A percentile compares a stretch with the other conserved stretches of the same genome.
Evolutionary conservation across 2,329 filamentous ascomycete genomes (phyloP).

Genomic region (Cladorrhinum sp.): DNA sequence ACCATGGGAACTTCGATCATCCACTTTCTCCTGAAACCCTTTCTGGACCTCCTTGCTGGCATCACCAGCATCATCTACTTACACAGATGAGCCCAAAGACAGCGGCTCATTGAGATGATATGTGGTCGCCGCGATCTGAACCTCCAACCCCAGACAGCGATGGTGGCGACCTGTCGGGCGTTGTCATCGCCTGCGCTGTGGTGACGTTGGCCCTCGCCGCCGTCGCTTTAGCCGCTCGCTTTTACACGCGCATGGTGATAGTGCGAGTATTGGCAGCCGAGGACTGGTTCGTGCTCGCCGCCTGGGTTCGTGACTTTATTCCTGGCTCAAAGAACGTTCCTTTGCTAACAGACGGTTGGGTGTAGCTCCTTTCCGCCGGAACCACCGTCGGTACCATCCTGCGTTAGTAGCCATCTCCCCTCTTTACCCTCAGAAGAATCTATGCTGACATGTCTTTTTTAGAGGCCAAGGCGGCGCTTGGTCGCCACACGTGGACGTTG

Average conservation of each 20-base stretch:
- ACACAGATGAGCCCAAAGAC: too few relatives aligned
- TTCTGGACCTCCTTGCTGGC: too few relatives aligned
- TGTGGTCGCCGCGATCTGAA: neutral
- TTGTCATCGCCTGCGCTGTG: neutral
- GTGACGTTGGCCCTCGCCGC: neutral
- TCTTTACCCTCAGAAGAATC: too few relatives aligned
- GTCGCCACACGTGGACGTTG: neutral
- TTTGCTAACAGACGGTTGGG: too few relatives aligned
- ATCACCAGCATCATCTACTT: too few relatives aligned
- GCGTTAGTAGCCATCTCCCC: neutral
- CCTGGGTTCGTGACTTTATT: too few relatives aligned
- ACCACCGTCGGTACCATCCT: neutral
- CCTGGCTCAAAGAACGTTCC: too few relatives aligned
- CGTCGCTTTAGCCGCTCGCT: neutral
- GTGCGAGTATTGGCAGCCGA: neutral
- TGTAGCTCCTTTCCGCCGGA: neutral
- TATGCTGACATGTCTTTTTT: neutral
- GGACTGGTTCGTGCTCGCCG: conserved; percentile 1
- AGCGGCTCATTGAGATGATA: too few relatives aligned
- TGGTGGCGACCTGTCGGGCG: neutral
- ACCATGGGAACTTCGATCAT: too few relatives aligned
- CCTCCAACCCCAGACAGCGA: neutral
- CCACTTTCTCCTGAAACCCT: too few relatives aligned
- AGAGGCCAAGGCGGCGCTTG: neutral
- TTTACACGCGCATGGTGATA: neutral